A percentile compares a stretch with the other conserved stretches of the same genome.
These are phyloP conservation scores for Sporothrix dimorphospora DNA, from an alignment of 2,329 filamentous ascomycete genomes.

Conservation along the genomic window DNA sequence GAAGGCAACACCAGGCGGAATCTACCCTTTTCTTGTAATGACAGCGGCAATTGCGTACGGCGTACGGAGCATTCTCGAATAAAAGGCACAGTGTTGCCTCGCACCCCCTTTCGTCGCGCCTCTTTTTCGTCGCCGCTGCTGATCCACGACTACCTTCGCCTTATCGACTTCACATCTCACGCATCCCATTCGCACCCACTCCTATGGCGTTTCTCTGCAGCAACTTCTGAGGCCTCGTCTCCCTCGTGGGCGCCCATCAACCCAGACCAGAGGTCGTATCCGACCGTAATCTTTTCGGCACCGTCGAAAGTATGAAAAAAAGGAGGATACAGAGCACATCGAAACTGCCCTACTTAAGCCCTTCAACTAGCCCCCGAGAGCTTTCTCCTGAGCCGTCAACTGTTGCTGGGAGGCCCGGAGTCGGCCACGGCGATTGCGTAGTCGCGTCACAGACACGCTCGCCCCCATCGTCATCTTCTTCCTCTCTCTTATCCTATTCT, in stretches of 20 bases:
- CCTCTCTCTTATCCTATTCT: neutral
- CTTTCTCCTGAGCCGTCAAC: constrained; percentile 51
- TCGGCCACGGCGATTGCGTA: constrained; percentile 44
- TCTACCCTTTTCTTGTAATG: neutral
- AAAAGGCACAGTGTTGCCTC: neutral
- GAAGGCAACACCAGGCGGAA: neutral
- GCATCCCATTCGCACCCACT: neutral
- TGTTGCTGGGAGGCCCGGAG: constrained; percentile 44
- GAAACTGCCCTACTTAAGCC: constrained; percentile 45
- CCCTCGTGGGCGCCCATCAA: neutral
- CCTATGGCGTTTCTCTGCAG: neutral
- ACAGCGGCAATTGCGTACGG: neutral
- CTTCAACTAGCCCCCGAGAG: constrained; percentile 44
- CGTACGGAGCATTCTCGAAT: constrained; percentile 3
- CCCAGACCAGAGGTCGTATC: neutral
- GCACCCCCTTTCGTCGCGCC: neutral
- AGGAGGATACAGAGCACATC: constrained; percentile 48
- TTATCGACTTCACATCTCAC: neutral
- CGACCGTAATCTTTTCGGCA: neutral
- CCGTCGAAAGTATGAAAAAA: constrained; percentile 34
- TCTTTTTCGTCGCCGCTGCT: neutral
- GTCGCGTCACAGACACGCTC: constrained; percentile 19
- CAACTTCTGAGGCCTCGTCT: neutral
- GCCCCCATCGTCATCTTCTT: constrained; percentile 22
- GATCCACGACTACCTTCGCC: neutral